Conservation (phyloP, 2,329 filamentous ascomycete species). For the Coniella vitis region DNA sequence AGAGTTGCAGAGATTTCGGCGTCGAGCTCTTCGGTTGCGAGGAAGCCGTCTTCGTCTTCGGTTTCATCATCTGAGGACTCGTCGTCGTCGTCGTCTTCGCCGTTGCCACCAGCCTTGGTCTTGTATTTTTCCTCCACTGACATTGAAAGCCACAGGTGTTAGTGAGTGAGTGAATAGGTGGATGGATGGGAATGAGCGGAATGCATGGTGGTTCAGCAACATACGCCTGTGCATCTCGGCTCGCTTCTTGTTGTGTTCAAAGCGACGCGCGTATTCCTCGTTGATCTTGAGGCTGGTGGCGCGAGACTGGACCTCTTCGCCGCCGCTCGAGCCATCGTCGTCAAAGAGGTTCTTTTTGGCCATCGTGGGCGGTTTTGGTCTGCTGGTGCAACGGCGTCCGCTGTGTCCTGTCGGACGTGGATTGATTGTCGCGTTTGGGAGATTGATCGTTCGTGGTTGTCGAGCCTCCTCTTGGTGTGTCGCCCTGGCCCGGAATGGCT, state of each 20-base stretch:
- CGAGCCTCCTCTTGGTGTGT: too few species aligned
- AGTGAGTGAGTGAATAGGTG: background rate
- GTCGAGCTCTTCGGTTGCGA: conserved; percentile 81
- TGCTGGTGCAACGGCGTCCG: background rate
- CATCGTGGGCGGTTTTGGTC: conserved; percentile 24
- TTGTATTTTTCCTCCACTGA: conserved; percentile 84
- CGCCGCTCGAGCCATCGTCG: conserved; percentile 36
- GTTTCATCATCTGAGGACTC: conserved; percentile 68
- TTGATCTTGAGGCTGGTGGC: conserved; percentile 68
- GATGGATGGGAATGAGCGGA: background rate
- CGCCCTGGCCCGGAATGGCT: too few species aligned
- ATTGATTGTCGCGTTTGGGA: background rate
- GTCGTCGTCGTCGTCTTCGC: conserved; percentile 42
- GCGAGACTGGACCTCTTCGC: conserved; percentile 21
- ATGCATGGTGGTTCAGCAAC: conserved; percentile 23
- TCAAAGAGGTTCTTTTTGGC: conserved; percentile 47
- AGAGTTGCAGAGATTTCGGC: conserved; percentile 81
- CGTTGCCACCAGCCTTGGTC: conserved; percentile 37
- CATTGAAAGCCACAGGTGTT: conserved; percentile 16
- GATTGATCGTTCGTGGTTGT: too few species aligned
- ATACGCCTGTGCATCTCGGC: conserved; percentile 70
- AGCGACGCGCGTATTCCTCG: conserved; percentile 78
- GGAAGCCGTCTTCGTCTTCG: conserved; percentile 84
- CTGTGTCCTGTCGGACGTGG: background rate
- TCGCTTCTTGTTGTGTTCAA: conserved; percentile 96